phyloP scores from a whole-genome alignment of 1,139 yeast genomes.

The Scheffersomyces stambukii region DNA sequence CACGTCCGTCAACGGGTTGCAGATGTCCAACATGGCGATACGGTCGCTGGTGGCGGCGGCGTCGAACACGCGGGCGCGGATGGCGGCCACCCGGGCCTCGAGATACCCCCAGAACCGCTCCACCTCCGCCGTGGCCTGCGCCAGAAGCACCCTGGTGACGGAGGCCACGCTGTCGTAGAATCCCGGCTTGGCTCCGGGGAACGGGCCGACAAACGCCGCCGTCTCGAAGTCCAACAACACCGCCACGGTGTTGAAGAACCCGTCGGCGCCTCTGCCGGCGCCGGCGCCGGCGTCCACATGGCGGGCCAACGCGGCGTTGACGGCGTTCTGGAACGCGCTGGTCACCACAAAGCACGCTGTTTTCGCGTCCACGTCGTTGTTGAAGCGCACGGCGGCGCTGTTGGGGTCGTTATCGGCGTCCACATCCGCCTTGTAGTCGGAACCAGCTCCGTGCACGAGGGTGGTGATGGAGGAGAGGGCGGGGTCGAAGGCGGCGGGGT shows the following conservation, averaged over 20 bases:
- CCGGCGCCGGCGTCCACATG: constrained; percentile 4
- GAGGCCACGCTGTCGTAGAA: constrained; percentile 21
- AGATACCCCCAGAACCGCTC: constrained; percentile 34
- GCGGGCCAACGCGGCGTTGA: constrained; percentile 8
- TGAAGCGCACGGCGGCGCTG: constrained; percentile 15
- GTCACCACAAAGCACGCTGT: constrained; percentile 16
- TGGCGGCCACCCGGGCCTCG: constrained; percentile 26
- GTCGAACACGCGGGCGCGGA: constrained; percentile 23
- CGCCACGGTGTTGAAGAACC: constrained; percentile 15
- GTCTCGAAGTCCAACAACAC: constrained; percentile 23
- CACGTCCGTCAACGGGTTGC: constrained; percentile 36
- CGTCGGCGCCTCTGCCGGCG: constrained; percentile 2
- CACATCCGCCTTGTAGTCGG: constrained; percentile 3
- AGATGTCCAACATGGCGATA: constrained; percentile 35
- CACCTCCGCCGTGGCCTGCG: constrained; percentile 18
- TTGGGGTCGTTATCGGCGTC: constrained; percentile 36
- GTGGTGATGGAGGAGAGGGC: too few relatives aligned
- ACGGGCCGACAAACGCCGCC: constrained; percentile 11
- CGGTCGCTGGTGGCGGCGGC: constrained; percentile 29
- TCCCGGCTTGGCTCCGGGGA: constrained; percentile 15
- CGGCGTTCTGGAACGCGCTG: constrained; percentile 16
- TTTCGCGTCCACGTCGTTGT: constrained; percentile 15
- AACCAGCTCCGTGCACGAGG: too few relatives aligned
- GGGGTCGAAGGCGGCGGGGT: too few relatives aligned
- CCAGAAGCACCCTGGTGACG: constrained; percentile 18